These are phyloP conservation scores for Marchantia paleacea DNA, from an alignment of 225 moss, liverwort and hornwort species.

Conservation along the genomic window DNA sequence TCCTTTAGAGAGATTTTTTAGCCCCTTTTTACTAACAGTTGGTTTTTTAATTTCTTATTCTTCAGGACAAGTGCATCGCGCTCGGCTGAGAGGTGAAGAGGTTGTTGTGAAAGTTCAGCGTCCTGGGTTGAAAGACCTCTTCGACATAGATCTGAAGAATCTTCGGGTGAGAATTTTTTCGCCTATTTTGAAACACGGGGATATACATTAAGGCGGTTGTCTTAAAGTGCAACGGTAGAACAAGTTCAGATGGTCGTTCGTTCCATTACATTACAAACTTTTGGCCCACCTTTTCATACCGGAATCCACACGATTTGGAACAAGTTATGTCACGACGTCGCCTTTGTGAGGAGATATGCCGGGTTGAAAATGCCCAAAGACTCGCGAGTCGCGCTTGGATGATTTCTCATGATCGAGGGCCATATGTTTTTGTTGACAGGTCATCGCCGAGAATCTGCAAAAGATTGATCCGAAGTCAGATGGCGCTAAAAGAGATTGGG, in stretches of 20 bases:
- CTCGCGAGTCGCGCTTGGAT: background rate
- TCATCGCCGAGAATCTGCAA: slow-evolving; percentile 91
- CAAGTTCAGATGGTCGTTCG: background rate
- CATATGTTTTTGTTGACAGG: slow-evolving; percentile 35
- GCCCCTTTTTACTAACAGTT: too few relatives aligned
- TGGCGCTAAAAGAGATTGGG: slow-evolving; percentile 99
- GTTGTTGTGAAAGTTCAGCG: slow-evolving; percentile 96
- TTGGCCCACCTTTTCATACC: too few relatives aligned
- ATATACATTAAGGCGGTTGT: background rate
- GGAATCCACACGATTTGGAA: too few relatives aligned
- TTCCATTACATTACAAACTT: background rate
- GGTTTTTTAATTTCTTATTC: background rate
- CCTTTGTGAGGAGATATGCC: too few relatives aligned
- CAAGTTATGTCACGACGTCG: background rate
- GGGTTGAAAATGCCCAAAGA: too few relatives aligned
- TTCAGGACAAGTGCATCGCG: slow-evolving; percentile 95
- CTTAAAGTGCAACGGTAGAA: background rate
- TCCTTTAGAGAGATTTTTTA: too few relatives aligned
- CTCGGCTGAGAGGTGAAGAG: slow-evolving; percentile 79
- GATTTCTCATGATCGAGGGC: background rate
- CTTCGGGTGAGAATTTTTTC: slow-evolving; percentile 58
- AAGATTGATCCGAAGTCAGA: slow-evolving; percentile 97
- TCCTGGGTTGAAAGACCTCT: slow-evolving; percentile 95
- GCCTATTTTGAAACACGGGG: background rate
- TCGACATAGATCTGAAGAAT: slow-evolving; percentile 96